phyloP scores from a whole-genome alignment of 225 moss, liverwort and hornwort genomes.

The Marchantia polymorpha region DNA sequence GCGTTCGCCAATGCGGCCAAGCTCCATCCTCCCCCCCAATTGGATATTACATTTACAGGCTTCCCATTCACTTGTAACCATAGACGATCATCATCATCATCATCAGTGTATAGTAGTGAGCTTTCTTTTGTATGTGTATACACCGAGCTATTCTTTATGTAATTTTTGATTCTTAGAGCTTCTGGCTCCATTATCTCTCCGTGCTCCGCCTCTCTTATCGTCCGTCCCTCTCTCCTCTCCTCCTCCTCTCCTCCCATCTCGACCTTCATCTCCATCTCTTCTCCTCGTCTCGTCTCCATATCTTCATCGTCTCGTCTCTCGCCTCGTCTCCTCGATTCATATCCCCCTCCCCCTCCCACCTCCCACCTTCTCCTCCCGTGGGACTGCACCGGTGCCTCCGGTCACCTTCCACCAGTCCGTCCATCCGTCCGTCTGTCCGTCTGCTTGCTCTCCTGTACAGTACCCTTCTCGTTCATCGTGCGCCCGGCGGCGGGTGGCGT shows the following conservation, averaged over 20 bases:
- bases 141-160: constrained; percentile 16
- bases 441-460: too few relatives aligned
- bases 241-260: not conserved
- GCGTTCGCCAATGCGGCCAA: not conserved
- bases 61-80: constrained; percentile 23
- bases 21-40: not conserved
- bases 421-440: too few relatives aligned
- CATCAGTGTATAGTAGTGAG: constrained; percentile 23
- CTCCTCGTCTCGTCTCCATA: too few relatives aligned
- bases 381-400: too few relatives aligned
- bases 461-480: too few relatives aligned
- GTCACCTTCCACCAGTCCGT: too few relatives aligned
- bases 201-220: too few relatives aligned
- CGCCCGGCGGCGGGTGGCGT: too few relatives aligned
- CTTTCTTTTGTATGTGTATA: constrained; percentile 11
- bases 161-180: constrained; percentile 18
- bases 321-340: too few relatives aligned
- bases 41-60: constrained; percentile 19
- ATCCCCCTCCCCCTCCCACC: too few relatives aligned
- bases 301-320: too few relatives aligned
- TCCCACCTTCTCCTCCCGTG: too few relatives aligned
- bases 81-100: constrained; percentile 5
- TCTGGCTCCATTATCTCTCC: constrained; percentile 8
- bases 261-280: not conserved
- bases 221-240: not conserved